Evolutionary conservation across 495 filamentous ascomycete genomes (phyloP).

Genomic region (Podospora didyma): DNA sequence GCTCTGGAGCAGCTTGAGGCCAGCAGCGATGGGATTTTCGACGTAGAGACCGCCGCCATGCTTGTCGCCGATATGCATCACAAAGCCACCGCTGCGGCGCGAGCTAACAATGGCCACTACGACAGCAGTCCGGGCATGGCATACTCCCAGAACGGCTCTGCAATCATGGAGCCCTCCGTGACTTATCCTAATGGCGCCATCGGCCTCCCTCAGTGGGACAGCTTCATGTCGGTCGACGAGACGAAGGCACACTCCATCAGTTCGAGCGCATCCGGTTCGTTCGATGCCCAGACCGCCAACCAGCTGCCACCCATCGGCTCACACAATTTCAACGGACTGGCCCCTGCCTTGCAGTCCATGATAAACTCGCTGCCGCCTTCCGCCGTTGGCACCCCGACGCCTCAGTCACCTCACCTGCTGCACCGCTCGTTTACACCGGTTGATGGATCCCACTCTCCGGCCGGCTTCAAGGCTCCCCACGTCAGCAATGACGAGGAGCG

Average conservation of each 20-base stretch:
- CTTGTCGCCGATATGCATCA: constrained; percentile 98
- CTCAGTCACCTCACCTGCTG: constrained; percentile 59
- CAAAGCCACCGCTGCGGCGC: constrained; percentile 85
- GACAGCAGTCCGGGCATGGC: constrained; percentile 67
- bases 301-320: constrained; percentile 66
- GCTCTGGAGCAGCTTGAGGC: constrained; percentile 93
- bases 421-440: constrained; percentile 63
- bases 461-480: constrained; percentile 65
- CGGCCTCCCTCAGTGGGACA: constrained; percentile 84
- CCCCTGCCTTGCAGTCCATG: constrained; percentile 62
- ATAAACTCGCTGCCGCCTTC: constrained; percentile 66
- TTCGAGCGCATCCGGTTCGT: constrained; percentile 58
- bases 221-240: constrained; percentile 64
- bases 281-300: constrained; percentile 61
- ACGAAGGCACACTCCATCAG: constrained; percentile 65
- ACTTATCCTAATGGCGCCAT: constrained; percentile 69
- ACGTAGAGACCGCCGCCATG: constrained; percentile 97
- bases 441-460: constrained; percentile 51
- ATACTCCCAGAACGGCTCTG: constrained; percentile 65
- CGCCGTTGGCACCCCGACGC: constrained; percentile 72
- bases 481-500: constrained; percentile 74
- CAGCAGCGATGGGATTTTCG: constrained; percentile 90
- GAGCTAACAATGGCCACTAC: constrained; percentile 49
- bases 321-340: constrained; percentile 56
- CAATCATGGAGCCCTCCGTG: constrained; percentile 66